Evolutionary conservation across 2,329 filamentous ascomycete genomes (phyloP), one percentile per base, ranked within the genome.

Genomic region (Xylariaceae sp.): DNA sequence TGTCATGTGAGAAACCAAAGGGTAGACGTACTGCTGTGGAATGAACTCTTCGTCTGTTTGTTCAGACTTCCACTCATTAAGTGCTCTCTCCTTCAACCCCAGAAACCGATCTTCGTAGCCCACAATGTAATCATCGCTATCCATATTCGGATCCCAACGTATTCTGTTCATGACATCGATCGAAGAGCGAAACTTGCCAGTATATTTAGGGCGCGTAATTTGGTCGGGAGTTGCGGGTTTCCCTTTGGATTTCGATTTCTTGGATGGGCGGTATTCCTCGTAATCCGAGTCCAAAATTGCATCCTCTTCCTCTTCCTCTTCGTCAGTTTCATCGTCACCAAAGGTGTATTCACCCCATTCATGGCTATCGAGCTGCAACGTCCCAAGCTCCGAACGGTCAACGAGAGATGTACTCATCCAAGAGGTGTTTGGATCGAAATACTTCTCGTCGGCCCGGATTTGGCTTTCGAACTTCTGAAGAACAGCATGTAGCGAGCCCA

Each of bases 41-140:
- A 88, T 86, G 66, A 86, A 88, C 70, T 87, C 84, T 60, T 87
- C 83, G 63, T 87, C 80, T 37, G 84, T 86, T 71, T 82, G 80
- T 66, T 86, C 84, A 13, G 74, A 76, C 74, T 82, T 85, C 84
- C 84, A 87, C 35, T 76, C 73, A 55, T 78, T 79, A 4, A 86
- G 71, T 1, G 76, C 68, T 63, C 79, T 80, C 70, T 87, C 84
- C 64, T 75, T 77, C 2, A 77, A 74, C 1, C 82, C 83, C 3
- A 76, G 61, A 66, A 87, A 86, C 13, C 84, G 76, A 69, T 87
- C 84, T 65, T 84, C 80, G 64, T 87, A 87, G 1, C 83, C 84
- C 53, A 87, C 76, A 4, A 86, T 62, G 64, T 80, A 85, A 62
- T 85, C 79, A 17, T 71, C 71, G 51, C 76, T 75, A 64, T 85